Percentiles rank a stretch among this genome's conserved stretches.
Conservation (phyloP, 129 eudicot genomes). For the Centrapalus pauciflorus region DNA sequence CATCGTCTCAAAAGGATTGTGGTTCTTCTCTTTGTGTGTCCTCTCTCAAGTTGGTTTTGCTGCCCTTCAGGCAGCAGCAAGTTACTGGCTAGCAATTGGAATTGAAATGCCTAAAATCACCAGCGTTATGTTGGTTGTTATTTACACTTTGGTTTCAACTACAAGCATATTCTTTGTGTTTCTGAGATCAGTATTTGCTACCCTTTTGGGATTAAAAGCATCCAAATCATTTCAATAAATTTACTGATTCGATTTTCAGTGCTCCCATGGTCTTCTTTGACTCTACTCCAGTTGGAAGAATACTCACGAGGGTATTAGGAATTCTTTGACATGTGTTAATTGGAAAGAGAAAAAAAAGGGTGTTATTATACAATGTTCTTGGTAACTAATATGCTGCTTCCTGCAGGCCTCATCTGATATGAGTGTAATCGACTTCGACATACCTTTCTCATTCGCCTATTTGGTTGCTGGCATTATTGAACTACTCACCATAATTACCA, state of each 20-base stretch:
- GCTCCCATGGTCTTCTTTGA: slow-evolving; percentile 84
- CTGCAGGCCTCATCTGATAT: slow-evolving; percentile 47
- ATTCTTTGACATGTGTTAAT: not conserved
- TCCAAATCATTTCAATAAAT: slow-evolving; percentile 45
- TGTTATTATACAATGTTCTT: too few relatives aligned
- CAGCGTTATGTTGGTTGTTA: slow-evolving; percentile 31
- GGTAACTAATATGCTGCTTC: not conserved
- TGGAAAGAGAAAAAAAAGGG: too few relatives aligned
- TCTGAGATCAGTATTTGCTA: slow-evolving; percentile 41
- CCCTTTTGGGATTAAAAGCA: slow-evolving; percentile 58
- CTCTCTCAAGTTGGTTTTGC: slow-evolving; percentile 36
- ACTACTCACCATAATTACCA: slow-evolving; percentile 16
- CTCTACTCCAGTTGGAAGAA: slow-evolving; percentile 74
- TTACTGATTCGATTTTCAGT: slow-evolving; percentile 38
- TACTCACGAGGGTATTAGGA: slow-evolving; percentile 64
- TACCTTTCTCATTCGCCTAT: slow-evolving; percentile 19
- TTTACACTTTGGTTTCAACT: slow-evolving; percentile 39
- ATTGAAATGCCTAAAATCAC: slow-evolving; percentile 43
- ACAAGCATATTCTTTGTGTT: slow-evolving; percentile 43
- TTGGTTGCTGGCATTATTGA: slow-evolving; percentile 38
- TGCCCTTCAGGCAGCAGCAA: slow-evolving; percentile 58
- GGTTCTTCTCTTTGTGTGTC: slow-evolving; percentile 10
- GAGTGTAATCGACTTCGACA: slow-evolving; percentile 39
- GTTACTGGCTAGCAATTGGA: slow-evolving; percentile 63
- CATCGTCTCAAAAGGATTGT: slow-evolving; percentile 39